Conservation (phyloP, 1,139 yeast species). For the Saccharomyces pastorianus region DNA sequence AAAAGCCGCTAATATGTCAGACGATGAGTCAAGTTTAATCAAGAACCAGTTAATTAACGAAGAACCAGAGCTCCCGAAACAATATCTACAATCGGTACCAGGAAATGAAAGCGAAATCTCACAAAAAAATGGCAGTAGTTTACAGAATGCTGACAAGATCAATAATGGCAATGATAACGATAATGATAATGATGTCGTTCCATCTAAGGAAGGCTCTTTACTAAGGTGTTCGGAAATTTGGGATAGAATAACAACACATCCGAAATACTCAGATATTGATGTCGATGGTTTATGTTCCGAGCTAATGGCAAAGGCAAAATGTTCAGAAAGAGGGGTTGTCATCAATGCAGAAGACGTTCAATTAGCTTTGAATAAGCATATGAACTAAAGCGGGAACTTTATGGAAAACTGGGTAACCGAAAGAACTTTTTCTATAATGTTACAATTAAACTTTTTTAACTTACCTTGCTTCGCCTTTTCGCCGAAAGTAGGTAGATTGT, state of each 20-base stretch:
- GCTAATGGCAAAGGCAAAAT: slow-evolving; percentile 86
- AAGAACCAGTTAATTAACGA: slow-evolving; percentile 13
- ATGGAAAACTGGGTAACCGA: background rate
- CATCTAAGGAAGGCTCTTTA: slow-evolving; percentile 41
- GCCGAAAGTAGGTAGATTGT: background rate
- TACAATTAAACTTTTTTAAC: background rate
- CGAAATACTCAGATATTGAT: slow-evolving; percentile 84
- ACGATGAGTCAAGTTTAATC: slow-evolving; percentile 5
- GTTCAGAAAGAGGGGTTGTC: slow-evolving; percentile 87
- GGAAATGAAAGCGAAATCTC: background rate
- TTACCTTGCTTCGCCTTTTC: background rate
- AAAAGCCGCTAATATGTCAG: slow-evolving; percentile 9
- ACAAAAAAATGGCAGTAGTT: background rate
- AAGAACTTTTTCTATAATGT: background rate
- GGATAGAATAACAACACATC: slow-evolving; percentile 93
- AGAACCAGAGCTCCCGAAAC: slow-evolving; percentile 8
- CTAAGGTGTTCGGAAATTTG: slow-evolving; percentile 85
- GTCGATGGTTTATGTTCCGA: slow-evolving; percentile 89
- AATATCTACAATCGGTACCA: background rate
- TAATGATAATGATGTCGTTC: slow-evolving; percentile 42
- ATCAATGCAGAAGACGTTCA: slow-evolving; percentile 74
- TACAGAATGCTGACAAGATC: background rate
- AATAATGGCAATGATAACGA: slow-evolving; percentile 4
- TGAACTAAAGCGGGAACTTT: slow-evolving; percentile 5
- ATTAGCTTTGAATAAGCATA: slow-evolving; percentile 39